Evolutionary conservation across 805 yeast species (phyloP).

Genomic region (Lachancea thermotolerans): DNA sequence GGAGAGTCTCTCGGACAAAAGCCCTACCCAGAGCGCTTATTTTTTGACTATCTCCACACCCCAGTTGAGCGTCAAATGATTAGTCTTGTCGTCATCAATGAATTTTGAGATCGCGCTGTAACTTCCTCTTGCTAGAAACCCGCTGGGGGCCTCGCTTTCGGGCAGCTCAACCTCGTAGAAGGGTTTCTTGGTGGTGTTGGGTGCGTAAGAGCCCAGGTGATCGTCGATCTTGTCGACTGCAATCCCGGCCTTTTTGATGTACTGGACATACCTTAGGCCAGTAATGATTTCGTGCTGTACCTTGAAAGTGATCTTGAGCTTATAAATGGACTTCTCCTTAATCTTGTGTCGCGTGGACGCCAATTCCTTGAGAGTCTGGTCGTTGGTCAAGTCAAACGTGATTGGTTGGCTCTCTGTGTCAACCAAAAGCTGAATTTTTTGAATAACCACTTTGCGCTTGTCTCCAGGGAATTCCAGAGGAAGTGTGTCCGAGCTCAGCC

Average conservation of each 20-base stretch:
- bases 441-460: slow-evolving; percentile 67
- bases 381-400: slow-evolving; percentile 59
- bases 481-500: slow-evolving; percentile 55
- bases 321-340: slow-evolving; percentile 72
- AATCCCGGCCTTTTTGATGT: slow-evolving; percentile 80
- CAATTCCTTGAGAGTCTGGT: slow-evolving; percentile 48
- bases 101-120: slow-evolving; percentile 78
- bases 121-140: slow-evolving; percentile 79
- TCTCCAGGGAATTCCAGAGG: slow-evolving; percentile 64
- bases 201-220: slow-evolving; percentile 87
- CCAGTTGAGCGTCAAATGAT: slow-evolving; percentile 77
- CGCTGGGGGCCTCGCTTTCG: slow-evolving; percentile 85
- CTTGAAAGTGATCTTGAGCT: slow-evolving; percentile 65
- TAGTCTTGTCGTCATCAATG: slow-evolving; percentile 75
- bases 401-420: slow-evolving; percentile 62
- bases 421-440: slow-evolving; percentile 65
- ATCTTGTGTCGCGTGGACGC: slow-evolving; percentile 64
- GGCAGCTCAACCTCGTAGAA: slow-evolving; percentile 57
- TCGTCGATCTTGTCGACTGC: slow-evolving; percentile 81
- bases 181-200: slow-evolving; percentile 76
- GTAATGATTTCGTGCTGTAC: slow-evolving; percentile 89
- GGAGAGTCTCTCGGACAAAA: too few relatives aligned
- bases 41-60: slow-evolving; percentile 72
- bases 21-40: slow-evolving; percentile 5
- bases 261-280: slow-evolving; percentile 80